Conservation (phyloP, 2,329 filamentous ascomycete genomes). For the Hymenoscyphus albidus region DNA sequence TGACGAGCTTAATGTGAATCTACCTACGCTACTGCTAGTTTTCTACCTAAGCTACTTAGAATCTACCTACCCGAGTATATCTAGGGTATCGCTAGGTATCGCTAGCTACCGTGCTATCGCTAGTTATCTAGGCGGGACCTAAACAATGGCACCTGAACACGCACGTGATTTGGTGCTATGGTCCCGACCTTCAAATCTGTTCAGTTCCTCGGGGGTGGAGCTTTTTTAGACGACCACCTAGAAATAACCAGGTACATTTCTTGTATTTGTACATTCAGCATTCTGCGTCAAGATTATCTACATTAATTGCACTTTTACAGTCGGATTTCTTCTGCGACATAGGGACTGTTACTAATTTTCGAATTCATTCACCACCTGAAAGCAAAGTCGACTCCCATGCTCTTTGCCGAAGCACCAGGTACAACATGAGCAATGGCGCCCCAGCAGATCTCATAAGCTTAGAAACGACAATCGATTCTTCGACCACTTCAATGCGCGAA, state of each 20-base stretch:
- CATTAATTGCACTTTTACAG: slow-evolving; percentile 2
- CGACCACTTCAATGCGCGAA: slow-evolving; percentile 16
- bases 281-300: not conserved
- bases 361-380: not conserved
- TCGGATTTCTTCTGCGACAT: not conserved
- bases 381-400: slow-evolving; percentile 11
- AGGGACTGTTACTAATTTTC: not conserved
- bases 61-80: too few relatives aligned
- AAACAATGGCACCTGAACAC: too few relatives aligned
- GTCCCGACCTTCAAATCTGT: too few relatives aligned
- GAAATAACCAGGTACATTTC: slow-evolving; percentile 4
- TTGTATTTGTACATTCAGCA: slow-evolving; percentile 1
- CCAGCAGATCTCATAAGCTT: slow-evolving; percentile 20
- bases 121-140: too few relatives aligned
- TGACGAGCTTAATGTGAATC: too few relatives aligned
- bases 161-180: too few relatives aligned
- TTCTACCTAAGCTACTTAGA: too few relatives aligned
- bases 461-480: slow-evolving; percentile 20
- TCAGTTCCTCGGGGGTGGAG: not conserved
- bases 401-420: slow-evolving; percentile 11
- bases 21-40: too few relatives aligned
- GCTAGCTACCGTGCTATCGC: too few relatives aligned
- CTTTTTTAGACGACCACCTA: slow-evolving; percentile 2
- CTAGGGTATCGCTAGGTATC: too few relatives aligned
- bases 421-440: slow-evolving; percentile 32